Evolutionary conservation across 1,139 yeast species (phyloP).

Genomic region (Candida dubliniensis): DNA sequence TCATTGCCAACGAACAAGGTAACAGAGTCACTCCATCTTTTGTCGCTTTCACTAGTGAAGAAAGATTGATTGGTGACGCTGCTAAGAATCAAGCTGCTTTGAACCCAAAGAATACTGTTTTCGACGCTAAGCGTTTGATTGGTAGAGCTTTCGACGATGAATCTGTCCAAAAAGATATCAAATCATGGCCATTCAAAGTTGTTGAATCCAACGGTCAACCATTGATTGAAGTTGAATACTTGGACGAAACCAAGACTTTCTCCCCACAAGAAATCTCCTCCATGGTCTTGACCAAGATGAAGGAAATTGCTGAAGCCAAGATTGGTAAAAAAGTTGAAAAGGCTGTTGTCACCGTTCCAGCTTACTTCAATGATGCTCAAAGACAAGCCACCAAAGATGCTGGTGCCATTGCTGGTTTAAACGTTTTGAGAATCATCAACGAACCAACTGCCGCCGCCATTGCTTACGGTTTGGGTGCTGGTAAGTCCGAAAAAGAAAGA

Average conservation of each 20-base stretch:
- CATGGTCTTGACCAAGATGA: conserved; percentile 96
- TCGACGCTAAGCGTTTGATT: conserved; percentile 97
- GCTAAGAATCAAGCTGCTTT: conserved; percentile 99
- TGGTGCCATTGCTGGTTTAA: conserved; percentile 95
- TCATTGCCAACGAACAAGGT: conserved; percentile 99
- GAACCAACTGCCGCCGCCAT: conserved; percentile 99
- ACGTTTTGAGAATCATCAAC: conserved; percentile 94
- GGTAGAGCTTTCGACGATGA: conserved; percentile 93
- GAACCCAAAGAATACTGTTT: conserved; percentile 95
- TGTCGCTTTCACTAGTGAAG: conserved; percentile 96
- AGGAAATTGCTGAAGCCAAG: conserved; percentile 96
- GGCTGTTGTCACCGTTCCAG: conserved; percentile 96
- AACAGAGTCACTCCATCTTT: conserved; percentile 98
- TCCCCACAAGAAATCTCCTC: conserved; percentile 97
- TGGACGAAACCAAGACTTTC: conserved; percentile 90
- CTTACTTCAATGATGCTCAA: conserved; percentile 96
- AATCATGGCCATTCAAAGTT: conserved; percentile 97
- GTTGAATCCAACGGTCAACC: conserved; percentile 86
- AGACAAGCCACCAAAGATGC: conserved; percentile 99
- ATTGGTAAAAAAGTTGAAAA: conserved; percentile 91
- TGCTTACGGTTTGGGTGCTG: conserved; percentile 98
- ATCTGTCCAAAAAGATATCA: conserved; percentile 91
- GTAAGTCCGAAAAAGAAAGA: conserved; percentile 84
- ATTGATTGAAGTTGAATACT: conserved; percentile 88
- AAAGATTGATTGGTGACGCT: conserved; percentile 98